These are phyloP conservation scores for Fraxinus americana DNA, from an alignment of 257 asterid genomes.

Conservation along the genomic window DNA sequence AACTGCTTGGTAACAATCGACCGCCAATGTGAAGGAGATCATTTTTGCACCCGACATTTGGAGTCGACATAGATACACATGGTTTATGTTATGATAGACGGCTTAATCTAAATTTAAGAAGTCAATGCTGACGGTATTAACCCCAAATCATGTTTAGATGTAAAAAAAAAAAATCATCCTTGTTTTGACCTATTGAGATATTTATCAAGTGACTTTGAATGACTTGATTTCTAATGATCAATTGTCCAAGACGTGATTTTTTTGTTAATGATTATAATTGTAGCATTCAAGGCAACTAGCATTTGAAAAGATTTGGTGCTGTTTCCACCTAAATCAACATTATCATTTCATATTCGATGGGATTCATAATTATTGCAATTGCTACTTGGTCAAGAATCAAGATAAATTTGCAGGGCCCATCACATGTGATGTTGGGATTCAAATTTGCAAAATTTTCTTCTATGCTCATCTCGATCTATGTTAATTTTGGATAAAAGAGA, in stretches of 20 bases:
- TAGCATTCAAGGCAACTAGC: neutral
- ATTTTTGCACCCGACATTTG: slow-evolving; percentile 17
- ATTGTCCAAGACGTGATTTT: neutral
- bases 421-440: slow-evolving; percentile 1
- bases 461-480: neutral
- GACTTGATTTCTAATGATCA: neutral
- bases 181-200: neutral
- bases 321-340: neutral
- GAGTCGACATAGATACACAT: slow-evolving; percentile 17
- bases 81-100: slow-evolving; percentile 22
- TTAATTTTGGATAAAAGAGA: neutral
- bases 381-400: neutral
- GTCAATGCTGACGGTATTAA: slow-evolving; percentile 25
- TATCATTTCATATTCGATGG: neutral
- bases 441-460: neutral
- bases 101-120: slow-evolving; percentile 22
- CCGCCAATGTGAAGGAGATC: slow-evolving; percentile 57
- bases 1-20: slow-evolving; percentile 70
- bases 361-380: neutral
- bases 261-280: neutral
- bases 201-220: neutral
- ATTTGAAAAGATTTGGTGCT: neutral
- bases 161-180: slow-evolving; percentile 5
- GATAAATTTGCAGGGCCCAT: neutral
- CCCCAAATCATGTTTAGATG: slow-evolving; percentile 17